These are phyloP conservation scores for Candida boleticola DNA, from an alignment of 805 yeast genomes.

Conservation along the genomic window DNA sequence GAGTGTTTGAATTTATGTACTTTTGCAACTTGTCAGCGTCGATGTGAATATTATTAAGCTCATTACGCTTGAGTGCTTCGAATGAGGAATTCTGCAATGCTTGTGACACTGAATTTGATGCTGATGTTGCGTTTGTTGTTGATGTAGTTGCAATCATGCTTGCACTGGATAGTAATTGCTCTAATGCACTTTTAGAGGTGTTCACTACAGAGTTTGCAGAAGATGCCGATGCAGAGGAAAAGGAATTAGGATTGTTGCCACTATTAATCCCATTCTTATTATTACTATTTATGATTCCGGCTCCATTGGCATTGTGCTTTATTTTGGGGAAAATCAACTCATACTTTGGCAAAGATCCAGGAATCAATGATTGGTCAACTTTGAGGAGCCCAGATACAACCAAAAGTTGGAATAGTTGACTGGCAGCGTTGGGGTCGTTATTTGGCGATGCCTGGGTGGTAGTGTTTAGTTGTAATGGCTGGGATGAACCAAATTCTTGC, in stretches of 20 bases:
- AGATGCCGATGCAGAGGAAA: neutral
- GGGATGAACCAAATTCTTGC: conserved; percentile 20
- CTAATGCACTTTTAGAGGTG: conserved; percentile 4
- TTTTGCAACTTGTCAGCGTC: conserved; percentile 24
- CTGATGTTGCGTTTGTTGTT: conserved; percentile 13
- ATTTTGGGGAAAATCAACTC: conserved; percentile 28
- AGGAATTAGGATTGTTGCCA: conserved; percentile 5
- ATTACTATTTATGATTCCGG: neutral
- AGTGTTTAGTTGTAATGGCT: neutral
- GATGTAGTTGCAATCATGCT: neutral
- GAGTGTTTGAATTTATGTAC: conserved; percentile 36
- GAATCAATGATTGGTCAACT: conserved; percentile 39
- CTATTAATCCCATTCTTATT: conserved; percentile 3
- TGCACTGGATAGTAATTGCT: conserved; percentile 2
- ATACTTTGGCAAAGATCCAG: conserved; percentile 36
- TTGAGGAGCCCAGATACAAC: conserved; percentile 37
- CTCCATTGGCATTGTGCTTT: conserved; percentile 27
- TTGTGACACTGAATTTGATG: conserved; percentile 10
- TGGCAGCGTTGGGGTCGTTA: conserved; percentile 17
- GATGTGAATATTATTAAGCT: conserved; percentile 24
- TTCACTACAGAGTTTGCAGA: neutral
- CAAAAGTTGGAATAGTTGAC: conserved; percentile 32
- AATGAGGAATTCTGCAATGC: conserved; percentile 24
- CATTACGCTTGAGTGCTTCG: conserved; percentile 31
- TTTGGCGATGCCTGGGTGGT: neutral